Evolutionary conservation across 1,284 basidiomycete genomes (phyloP).

Genomic region (Ustilago crameri): DNA sequence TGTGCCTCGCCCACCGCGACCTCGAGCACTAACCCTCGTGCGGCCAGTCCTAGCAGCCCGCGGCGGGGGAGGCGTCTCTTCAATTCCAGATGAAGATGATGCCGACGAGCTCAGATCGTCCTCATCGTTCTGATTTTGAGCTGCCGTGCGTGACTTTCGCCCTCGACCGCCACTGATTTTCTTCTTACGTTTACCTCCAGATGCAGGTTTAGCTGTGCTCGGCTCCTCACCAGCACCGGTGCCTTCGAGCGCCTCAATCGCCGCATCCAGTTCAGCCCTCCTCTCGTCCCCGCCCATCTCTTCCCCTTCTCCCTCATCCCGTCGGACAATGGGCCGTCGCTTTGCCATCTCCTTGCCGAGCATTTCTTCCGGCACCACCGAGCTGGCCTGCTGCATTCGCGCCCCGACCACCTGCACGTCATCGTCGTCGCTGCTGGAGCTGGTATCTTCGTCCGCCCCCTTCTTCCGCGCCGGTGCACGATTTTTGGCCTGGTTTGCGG

Average conservation of each 20-base stretch:
- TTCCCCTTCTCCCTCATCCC: conserved; percentile 12
- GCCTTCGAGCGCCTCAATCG: conserved; percentile 46
- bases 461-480: not conserved
- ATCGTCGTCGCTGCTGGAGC: conserved; percentile 23
- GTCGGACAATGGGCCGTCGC: conserved; percentile 44
- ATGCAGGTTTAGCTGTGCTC: too few species aligned
- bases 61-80: conserved; percentile 1
- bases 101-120: conserved; percentile 17
- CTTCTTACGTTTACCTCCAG: conserved; percentile 20
- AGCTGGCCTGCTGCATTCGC: conserved; percentile 16
- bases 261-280: conserved; percentile 39
- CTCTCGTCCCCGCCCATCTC: conserved; percentile 10
- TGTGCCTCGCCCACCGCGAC: not conserved
- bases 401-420: conserved; percentile 37
- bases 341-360: conserved; percentile 59
- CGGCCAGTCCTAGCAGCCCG: not conserved
- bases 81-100: conserved; percentile 1
- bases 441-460: not conserved
- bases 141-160: conserved; percentile 5
- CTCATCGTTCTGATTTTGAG: not conserved
- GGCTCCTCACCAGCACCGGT: not conserved
- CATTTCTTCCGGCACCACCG: conserved; percentile 46
- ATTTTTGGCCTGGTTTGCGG: conserved; percentile 27
- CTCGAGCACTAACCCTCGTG: not conserved
- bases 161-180: not conserved